These are phyloP conservation scores for Ophiocordyceps australis DNA, from an alignment of 2,329 filamentous ascomycete species.

Conservation along the genomic window DNA sequence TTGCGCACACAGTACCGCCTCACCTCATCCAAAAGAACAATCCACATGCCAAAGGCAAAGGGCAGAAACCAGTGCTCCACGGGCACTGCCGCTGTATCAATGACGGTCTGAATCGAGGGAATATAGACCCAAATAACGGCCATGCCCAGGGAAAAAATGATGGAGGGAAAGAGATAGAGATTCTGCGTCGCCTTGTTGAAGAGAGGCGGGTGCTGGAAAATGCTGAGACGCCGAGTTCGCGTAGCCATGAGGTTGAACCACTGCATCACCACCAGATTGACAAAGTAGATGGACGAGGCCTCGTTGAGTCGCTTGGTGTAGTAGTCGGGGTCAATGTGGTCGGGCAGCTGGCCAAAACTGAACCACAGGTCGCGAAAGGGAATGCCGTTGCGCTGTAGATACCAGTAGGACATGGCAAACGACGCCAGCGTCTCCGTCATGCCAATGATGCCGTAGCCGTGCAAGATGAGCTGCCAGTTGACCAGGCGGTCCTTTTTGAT, in stretches of 20 bases:
- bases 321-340: constrained; percentile 30
- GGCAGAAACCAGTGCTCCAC: constrained; percentile 64
- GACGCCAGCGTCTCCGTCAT: constrained; percentile 40
- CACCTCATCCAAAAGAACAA: constrained; percentile 47
- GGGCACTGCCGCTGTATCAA: constrained; percentile 45
- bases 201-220: constrained; percentile 55
- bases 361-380: constrained; percentile 51
- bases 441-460: constrained; percentile 56
- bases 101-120: constrained; percentile 39
- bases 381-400: constrained; percentile 42
- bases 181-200: constrained; percentile 51
- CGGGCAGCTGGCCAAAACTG: constrained; percentile 37
- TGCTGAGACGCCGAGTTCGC: constrained; percentile 43
- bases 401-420: constrained; percentile 51
- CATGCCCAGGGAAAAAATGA: constrained; percentile 49
- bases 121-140: constrained; percentile 56
- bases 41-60: constrained; percentile 42
- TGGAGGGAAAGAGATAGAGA: constrained; percentile 49
- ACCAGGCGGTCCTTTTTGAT: constrained; percentile 55
- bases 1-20: constrained; percentile 44
- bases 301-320: constrained; percentile 38
- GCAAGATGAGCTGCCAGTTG: constrained; percentile 52
- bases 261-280: constrained; percentile 69
- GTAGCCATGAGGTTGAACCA: constrained; percentile 59
- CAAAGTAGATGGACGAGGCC: constrained; percentile 60